Base-by-base conservation (phyloP, 345 rosid species). In the thale cress (Arabidopsis thaliana) region DNA sequence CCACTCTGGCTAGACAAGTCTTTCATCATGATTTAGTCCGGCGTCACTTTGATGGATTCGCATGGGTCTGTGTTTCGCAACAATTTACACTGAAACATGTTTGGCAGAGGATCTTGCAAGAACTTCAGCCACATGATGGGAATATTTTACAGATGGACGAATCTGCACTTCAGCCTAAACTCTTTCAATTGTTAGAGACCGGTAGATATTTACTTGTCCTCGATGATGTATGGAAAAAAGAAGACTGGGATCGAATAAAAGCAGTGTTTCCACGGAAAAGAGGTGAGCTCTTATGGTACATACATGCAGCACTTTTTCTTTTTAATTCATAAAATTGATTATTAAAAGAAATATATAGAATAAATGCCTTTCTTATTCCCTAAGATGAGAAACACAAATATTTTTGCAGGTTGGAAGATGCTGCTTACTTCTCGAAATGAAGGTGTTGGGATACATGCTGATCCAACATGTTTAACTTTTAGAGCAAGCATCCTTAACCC, bases 61-160 rank as follows among this genome's bases (percentile, higher is more conserved):
- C 83, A 11, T 81, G 82, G 87, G 80, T 72, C 1, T 78, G 65
- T 14, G 36, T 86, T 30, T 79, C 85, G 1, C 80, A 78, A 36
- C 65, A 72, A 23, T 80, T 69, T 72, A 41, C 58, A 0, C 32
- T 0, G 7, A 81, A 72, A 44, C 37, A 78, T 57, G 65, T 84
- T 6, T 73, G 78, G 85, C 16, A 68, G 28, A 80, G 13, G 11
- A 84, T 84, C 16, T 33, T 82, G 24, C 10, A 71, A 33, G 7
- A 61, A 9, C 60, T 86, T 7, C 71, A 28, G 5, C 45, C 79
- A 3, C 32, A 52, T 32, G 65, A 81, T 25, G 62, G 52, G 0
- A 25, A 69, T 1, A 45, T 81, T 7, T 12, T 2, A 8, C 0
- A 23, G 6, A 59, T 34, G 74, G 66, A 16, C 8, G 76, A 81